phyloP scores from a whole-genome alignment of 1,139 yeast species.

The Kurtzmaniella quercitrusa region DNA sequence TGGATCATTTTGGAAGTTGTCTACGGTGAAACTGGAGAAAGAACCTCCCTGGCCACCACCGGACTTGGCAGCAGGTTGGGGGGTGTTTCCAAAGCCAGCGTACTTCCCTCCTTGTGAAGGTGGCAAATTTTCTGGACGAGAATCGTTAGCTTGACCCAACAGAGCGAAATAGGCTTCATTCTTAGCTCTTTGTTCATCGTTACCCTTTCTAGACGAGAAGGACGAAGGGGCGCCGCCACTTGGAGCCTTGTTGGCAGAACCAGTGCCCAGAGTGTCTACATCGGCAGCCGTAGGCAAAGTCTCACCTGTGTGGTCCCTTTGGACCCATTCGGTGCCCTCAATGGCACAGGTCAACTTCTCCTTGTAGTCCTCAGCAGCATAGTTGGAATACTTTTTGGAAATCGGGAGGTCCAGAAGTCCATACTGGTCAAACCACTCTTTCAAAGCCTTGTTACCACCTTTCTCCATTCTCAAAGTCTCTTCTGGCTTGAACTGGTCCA shows the following conservation, averaged over 20 bases:
- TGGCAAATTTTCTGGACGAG: slow-evolving; percentile 73
- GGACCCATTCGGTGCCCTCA: slow-evolving; percentile 69
- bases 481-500: slow-evolving; percentile 95
- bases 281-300: slow-evolving; percentile 30
- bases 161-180: slow-evolving; percentile 82
- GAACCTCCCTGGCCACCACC: slow-evolving; percentile 29
- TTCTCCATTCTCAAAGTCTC: slow-evolving; percentile 87
- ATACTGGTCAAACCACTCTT: slow-evolving; percentile 60
- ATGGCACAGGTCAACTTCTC: slow-evolving; percentile 70
- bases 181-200: slow-evolving; percentile 46
- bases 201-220: slow-evolving; percentile 35
- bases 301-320: slow-evolving; percentile 59
- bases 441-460: slow-evolving; percentile 86
- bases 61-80: slow-evolving; percentile 36
- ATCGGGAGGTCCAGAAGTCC: slow-evolving; percentile 68
- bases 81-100: slow-evolving; percentile 85
- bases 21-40: slow-evolving; percentile 58
- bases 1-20: slow-evolving; percentile 81
- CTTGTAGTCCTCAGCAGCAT: slow-evolving; percentile 92
- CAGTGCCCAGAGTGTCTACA: slow-evolving; percentile 13
- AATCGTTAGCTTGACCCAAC: slow-evolving; percentile 67
- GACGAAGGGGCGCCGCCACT: slow-evolving; percentile 24
- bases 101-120: slow-evolving; percentile 95
- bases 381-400: slow-evolving; percentile 75
- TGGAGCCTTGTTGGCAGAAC: slow-evolving; percentile 8